phyloP scores from a whole-genome alignment of 2,329 filamentous ascomycete genomes.

The Harringtonia aguacate region DNA sequence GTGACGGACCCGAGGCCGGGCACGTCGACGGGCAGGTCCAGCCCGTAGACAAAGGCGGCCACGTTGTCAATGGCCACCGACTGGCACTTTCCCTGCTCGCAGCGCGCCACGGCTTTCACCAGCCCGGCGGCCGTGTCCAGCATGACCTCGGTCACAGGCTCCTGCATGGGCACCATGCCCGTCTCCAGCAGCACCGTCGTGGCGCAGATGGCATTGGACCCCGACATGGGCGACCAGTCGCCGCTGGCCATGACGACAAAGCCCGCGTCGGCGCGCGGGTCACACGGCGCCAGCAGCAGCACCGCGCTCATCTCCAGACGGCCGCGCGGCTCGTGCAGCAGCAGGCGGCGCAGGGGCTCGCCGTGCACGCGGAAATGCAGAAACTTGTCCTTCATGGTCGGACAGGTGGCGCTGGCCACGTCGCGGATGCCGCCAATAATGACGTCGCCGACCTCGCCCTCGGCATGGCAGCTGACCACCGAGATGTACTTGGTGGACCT shows the following conservation, averaged over 20 bases:
- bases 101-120: background rate
- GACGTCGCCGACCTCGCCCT: background rate
- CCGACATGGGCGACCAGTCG: slow-evolving; percentile 1
- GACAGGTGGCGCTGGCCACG: background rate
- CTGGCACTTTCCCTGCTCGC: background rate
- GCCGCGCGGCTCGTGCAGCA: background rate
- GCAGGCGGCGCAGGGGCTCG: background rate
- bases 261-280: background rate
- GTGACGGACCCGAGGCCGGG: background rate
- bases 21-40: background rate
- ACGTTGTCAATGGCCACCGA: slow-evolving; percentile 1
- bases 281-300: background rate
- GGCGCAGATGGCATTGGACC: background rate
- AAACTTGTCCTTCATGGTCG: slow-evolving; percentile 1
- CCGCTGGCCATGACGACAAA: slow-evolving; percentile 1
- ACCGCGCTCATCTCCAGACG: background rate
- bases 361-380: background rate
- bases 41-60: background rate
- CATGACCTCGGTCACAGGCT: background rate
- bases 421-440: slow-evolving; percentile 1
- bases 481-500: background rate
- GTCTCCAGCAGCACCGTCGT: background rate
- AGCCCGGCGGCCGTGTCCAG: background rate
- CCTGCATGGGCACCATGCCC: background rate
- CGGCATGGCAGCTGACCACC: background rate